phyloP scores from a whole-genome alignment of 2,329 filamentous ascomycete species.

The Trichophyton rubrum region DNA sequence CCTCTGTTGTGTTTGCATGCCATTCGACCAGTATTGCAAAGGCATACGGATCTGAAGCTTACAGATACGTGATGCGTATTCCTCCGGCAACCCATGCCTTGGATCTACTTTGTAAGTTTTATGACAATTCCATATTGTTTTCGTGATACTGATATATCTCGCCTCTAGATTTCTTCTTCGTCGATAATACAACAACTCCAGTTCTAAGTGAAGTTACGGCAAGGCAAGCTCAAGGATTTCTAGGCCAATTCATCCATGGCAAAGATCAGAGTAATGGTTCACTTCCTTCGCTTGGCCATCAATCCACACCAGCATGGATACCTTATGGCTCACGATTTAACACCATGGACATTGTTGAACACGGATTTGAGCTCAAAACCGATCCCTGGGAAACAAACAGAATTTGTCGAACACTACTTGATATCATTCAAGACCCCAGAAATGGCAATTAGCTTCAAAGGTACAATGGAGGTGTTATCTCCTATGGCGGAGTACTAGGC shows the following conservation, averaged over 20 bases:
- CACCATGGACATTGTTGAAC: neutral
- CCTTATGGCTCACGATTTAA: neutral
- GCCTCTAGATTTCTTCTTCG: neutral
- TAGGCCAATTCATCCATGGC: neutral
- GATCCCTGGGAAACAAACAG: neutral
- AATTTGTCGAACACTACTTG: neutral
- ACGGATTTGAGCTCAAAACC: neutral
- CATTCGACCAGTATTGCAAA: slow-evolving; percentile 4
- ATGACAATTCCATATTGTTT: neutral
- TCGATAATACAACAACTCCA: neutral
- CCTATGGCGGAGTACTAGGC: no score
- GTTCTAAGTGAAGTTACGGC: neutral
- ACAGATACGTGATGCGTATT: neutral
- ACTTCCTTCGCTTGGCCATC: neutral
- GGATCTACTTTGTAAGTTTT: neutral
- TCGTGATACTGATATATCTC: neutral
- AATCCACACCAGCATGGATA: neutral
- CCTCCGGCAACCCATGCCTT: neutral
- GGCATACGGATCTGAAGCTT: neutral
- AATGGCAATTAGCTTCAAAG: neutral
- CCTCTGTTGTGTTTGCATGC: slow-evolving; percentile 7
- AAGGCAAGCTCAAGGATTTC: neutral
- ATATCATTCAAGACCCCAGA: neutral
- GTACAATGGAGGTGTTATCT: neutral
- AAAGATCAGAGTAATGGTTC: neutral